Conservation (phyloP, 768 basidiomycete genomes). For the Suillus subaureus region DNA sequence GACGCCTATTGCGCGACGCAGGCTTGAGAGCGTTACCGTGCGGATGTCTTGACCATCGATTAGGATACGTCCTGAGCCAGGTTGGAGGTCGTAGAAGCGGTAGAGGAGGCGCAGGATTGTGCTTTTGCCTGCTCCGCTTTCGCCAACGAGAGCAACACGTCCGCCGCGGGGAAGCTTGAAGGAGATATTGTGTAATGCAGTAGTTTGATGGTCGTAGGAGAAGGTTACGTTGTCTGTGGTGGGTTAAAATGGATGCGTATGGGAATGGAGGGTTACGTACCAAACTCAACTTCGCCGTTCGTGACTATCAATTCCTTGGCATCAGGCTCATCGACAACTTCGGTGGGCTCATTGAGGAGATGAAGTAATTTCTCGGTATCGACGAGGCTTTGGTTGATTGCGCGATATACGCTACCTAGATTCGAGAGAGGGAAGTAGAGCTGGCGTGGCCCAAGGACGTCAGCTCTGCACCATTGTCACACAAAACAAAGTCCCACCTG, state of each 20-base stretch:
- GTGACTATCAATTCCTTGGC: constrained; percentile 73
- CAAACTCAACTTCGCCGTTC: constrained; percentile 86
- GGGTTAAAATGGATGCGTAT: background rate
- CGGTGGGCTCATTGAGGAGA: constrained; percentile 78
- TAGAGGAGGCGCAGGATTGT: constrained; percentile 87
- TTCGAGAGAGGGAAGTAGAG: constrained; percentile 76
- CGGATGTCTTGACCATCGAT: constrained; percentile 89
- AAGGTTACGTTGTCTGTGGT: constrained; percentile 78
- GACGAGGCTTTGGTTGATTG: constrained; percentile 72
- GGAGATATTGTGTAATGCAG: constrained; percentile 73
- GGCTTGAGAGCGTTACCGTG: constrained; percentile 78
- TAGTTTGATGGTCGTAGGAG: constrained; percentile 73
- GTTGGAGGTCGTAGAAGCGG: constrained; percentile 87
- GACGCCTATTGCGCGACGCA: constrained; percentile 83
- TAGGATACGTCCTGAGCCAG: constrained; percentile 77
- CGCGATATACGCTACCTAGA: constrained; percentile 78
- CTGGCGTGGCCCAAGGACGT: constrained; percentile 32
- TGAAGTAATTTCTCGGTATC: constrained; percentile 86
- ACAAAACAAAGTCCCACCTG: constrained; percentile 49
- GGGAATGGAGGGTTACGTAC: constrained; percentile 37
- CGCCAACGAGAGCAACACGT: constrained; percentile 88
- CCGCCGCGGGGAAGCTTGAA: constrained; percentile 88
- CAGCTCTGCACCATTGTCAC: background rate
- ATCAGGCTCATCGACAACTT: constrained; percentile 79
- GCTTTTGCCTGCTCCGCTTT: constrained; percentile 81